These are phyloP conservation scores for Fusarium aywerte DNA, from an alignment of 2,329 filamentous ascomycete species.

Conservation along the genomic window DNA sequence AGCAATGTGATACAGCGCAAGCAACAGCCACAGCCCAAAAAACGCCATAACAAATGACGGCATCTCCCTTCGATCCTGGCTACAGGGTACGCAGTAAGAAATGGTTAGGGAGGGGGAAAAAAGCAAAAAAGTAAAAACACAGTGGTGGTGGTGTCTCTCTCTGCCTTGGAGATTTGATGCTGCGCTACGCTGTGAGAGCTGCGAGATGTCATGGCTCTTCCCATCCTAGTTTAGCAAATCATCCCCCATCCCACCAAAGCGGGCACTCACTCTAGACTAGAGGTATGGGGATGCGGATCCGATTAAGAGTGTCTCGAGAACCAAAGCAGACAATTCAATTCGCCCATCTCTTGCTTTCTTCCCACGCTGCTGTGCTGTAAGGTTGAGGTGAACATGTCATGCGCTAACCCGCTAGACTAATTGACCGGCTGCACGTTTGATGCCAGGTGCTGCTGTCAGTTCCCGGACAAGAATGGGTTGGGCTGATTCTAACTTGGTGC, in stretches of 20 bases:
- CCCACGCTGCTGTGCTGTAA: not conserved
- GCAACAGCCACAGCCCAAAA: not conserved
- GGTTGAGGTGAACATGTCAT: slow-evolving; percentile 24
- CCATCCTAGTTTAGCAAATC: not conserved
- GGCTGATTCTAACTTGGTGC: not conserved
- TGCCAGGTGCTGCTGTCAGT: slow-evolving; percentile 31
- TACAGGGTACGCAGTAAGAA: slow-evolving; percentile 28
- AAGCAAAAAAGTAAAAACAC: slow-evolving; percentile 2
- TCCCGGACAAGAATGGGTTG: slow-evolving; percentile 15
- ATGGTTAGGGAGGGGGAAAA: slow-evolving; percentile 22
- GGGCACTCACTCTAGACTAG: not conserved
- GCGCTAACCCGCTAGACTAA: slow-evolving; percentile 33
- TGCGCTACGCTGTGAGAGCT: not conserved
- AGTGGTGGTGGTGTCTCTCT: not conserved
- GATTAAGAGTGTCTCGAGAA: not conserved
- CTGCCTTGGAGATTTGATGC: not conserved
- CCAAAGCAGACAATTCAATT: slow-evolving; percentile 30
- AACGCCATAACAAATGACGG: slow-evolving; percentile 29
- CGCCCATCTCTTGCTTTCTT: slow-evolving; percentile 15
- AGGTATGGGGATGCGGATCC: slow-evolving; percentile 31
- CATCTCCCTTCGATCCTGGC: slow-evolving; percentile 20
- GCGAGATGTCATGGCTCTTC: slow-evolving; percentile 33
- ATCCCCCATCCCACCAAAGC: slow-evolving; percentile 20
- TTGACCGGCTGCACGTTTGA: slow-evolving; percentile 38
- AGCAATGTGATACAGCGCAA: slow-evolving; percentile 29